phyloP scores from a whole-genome alignment of 2,329 filamentous ascomycete species.

The Colletotrichum costaricense region DNA sequence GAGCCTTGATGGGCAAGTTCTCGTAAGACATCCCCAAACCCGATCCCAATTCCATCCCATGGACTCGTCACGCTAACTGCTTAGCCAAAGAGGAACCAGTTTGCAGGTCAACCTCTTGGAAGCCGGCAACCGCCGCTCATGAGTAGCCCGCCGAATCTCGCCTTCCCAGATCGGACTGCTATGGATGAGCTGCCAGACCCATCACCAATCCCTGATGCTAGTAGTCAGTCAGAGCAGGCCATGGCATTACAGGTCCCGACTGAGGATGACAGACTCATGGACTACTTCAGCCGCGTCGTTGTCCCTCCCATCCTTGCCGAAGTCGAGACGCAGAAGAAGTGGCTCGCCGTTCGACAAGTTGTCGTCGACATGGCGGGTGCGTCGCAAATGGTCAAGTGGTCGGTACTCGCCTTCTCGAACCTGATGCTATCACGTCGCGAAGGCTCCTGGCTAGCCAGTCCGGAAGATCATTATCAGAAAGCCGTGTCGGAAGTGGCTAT shows the following conservation, averaged over 20 bases:
- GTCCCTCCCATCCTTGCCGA: constrained; percentile 65
- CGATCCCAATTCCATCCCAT: background rate
- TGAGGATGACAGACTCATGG: constrained; percentile 47
- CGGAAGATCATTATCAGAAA: constrained; percentile 50
- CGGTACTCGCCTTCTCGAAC: constrained; percentile 64
- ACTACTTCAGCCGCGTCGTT: constrained; percentile 60
- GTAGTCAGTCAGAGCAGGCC: constrained; percentile 15
- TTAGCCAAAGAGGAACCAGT: constrained; percentile 1
- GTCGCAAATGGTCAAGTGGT: constrained; percentile 58
- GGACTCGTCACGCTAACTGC: background rate
- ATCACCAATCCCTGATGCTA: constrained; percentile 9
- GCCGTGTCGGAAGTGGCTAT: constrained; percentile 47
- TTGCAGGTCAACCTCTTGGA: background rate
- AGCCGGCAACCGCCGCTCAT: background rate
- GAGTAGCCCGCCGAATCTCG: constrained; percentile 18
- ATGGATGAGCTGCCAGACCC: constrained; percentile 11
- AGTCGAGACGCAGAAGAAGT: constrained; percentile 63
- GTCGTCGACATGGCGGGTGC: constrained; percentile 58
- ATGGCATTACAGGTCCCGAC: background rate
- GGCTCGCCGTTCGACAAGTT: constrained; percentile 60
- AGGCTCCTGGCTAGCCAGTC: constrained; percentile 44
- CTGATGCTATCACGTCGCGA: constrained; percentile 53
- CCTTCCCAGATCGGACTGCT: constrained; percentile 8
- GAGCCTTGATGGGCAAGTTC: constrained; percentile 16
- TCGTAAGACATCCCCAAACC: background rate